These are phyloP conservation scores for Clavariopsis aquatica DNA, from an alignment of 495 filamentous ascomycete species.

Conservation along the genomic window DNA sequence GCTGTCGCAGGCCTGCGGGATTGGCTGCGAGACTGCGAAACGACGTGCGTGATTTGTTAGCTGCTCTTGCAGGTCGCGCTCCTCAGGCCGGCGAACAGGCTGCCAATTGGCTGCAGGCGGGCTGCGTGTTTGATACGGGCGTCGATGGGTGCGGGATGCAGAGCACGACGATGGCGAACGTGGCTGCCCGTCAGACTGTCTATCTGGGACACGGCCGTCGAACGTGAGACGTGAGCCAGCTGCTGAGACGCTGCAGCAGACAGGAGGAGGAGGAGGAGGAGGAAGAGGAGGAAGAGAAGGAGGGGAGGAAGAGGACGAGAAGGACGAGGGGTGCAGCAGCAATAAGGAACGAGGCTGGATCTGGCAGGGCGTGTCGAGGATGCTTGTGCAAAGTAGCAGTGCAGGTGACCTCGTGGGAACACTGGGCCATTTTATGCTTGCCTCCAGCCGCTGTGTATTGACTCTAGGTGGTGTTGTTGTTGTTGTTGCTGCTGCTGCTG, in stretches of 20 bases:
- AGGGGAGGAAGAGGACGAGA: slow-evolving; percentile 13
- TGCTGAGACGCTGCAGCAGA: slow-evolving; percentile 13
- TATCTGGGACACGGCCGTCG: slow-evolving; percentile 5
- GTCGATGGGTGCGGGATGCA: slow-evolving; percentile 22
- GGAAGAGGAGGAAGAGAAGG: neutral
- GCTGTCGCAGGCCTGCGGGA: slow-evolving; percentile 6
- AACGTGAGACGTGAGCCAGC: slow-evolving; percentile 30
- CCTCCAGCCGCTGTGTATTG: slow-evolving; percentile 34
- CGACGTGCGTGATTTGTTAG: slow-evolving; percentile 36
- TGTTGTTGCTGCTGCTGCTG: slow-evolving; percentile 13
- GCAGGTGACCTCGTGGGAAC: slow-evolving; percentile 23
- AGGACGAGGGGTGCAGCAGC: slow-evolving; percentile 2
- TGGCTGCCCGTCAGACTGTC: slow-evolving; percentile 10
- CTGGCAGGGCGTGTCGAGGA: no score
- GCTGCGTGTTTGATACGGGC: slow-evolving; percentile 34
- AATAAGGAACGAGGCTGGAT: no score
- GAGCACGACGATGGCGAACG: neutral
- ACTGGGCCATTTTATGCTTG: slow-evolving; percentile 30
- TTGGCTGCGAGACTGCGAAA: slow-evolving; percentile 34
- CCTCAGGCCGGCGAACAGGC: neutral
- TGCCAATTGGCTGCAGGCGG: slow-evolving; percentile 3
- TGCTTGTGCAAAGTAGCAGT: slow-evolving; percentile 19
- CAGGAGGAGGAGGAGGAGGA: neutral
- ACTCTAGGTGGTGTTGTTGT: slow-evolving; percentile 2
- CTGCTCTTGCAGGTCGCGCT: slow-evolving; percentile 35